phyloP scores from a whole-genome alignment of 2,329 filamentous ascomycete species.

The Aspergillus thermomutatus region DNA sequence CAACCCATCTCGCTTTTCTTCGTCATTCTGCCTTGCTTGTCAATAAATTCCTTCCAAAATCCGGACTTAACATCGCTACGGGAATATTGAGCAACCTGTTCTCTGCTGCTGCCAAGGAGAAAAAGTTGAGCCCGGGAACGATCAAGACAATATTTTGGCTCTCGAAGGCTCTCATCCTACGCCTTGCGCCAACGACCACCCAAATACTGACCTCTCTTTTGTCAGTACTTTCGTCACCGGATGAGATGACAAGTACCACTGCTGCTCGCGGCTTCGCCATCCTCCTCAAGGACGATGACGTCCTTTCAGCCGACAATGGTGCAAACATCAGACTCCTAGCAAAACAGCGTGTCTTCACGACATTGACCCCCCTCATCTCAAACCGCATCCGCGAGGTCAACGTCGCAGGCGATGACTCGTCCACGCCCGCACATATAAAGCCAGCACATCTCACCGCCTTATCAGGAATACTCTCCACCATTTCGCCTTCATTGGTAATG shows the following conservation, averaged over 20 bases:
- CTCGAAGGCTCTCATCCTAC: conserved; percentile 58
- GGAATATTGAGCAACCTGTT: conserved; percentile 33
- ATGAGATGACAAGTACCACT: conserved; percentile 47
- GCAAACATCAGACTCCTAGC: conserved; percentile 60
- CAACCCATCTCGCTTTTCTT: conserved; percentile 39
- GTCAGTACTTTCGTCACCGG: conserved; percentile 41
- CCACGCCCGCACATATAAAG: conserved; percentile 42
- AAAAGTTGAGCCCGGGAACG: conserved; percentile 33
- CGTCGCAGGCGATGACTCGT: conserved; percentile 21
- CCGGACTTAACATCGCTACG: conserved; percentile 29
- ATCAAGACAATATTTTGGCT: conserved; percentile 60
- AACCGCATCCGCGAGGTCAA: conserved; percentile 48
- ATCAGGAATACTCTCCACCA: conserved; percentile 58
- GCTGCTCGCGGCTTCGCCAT: conserved; percentile 58
- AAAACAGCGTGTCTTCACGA: conserved; percentile 62
- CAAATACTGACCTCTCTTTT: conserved; percentile 52
- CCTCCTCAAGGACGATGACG: conserved; percentile 58
- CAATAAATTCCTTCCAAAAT: conserved; percentile 40
- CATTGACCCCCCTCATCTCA: conserved; percentile 56
- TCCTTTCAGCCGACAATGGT: conserved; percentile 59
- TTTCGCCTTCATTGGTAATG: conserved; percentile 59
- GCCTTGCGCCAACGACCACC: conserved; percentile 47
- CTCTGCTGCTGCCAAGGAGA: conserved; percentile 12
- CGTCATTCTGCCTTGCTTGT: conserved; percentile 41
- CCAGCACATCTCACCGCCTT: conserved; percentile 62